A percentile compares a stretch with the other conserved stretches of the same genome.
These are phyloP conservation scores for Wallacemonas sp. DNA, from an alignment of 208 protist genomes.

Conservation along the genomic window DNA sequence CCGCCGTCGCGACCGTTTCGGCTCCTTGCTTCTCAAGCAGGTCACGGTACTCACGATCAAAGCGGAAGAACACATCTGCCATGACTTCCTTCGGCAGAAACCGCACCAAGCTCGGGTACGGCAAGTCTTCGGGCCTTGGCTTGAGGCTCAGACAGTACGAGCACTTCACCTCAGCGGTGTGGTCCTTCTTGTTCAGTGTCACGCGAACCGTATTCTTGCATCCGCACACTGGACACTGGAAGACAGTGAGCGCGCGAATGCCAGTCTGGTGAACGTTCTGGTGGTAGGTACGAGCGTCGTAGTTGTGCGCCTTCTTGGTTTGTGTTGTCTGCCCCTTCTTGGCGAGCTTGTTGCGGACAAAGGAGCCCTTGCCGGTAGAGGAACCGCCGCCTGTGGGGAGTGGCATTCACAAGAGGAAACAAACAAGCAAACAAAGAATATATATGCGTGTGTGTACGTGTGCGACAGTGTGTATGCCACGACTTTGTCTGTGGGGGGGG, in stretches of 20 bases:
- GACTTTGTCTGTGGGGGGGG: too few species aligned
- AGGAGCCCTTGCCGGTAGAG: conserved; percentile 7
- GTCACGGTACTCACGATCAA: conserved; percentile 56
- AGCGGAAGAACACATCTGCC: conserved; percentile 84
- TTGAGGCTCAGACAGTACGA: conserved; percentile 59
- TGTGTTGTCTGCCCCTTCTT: conserved; percentile 13
- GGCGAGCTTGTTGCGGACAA: conserved; percentile 34
- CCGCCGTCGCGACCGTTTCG: not conserved
- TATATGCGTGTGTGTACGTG: too few species aligned
- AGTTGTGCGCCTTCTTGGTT: conserved; percentile 35
- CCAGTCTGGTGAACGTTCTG: conserved; percentile 51
- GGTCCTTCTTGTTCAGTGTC: conserved; percentile 42
- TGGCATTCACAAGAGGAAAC: not conserved
- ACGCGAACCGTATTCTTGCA: conserved; percentile 68
- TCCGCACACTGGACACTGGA: conserved; percentile 82
- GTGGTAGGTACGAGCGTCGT: conserved; percentile 43
- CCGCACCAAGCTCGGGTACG: conserved; percentile 58
- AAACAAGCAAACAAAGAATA: too few species aligned
- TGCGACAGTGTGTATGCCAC: too few species aligned
- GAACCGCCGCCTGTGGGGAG: not conserved
- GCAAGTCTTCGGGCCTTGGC: conserved; percentile 58
- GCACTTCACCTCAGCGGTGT: conserved; percentile 61
- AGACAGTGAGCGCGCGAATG: conserved; percentile 63
- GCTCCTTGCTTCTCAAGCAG: conserved; percentile 24
- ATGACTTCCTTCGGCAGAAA: conserved; percentile 76